These are phyloP conservation scores for Salix viminalis DNA, from an alignment of 345 rosid genomes.

Conservation along the genomic window DNA sequence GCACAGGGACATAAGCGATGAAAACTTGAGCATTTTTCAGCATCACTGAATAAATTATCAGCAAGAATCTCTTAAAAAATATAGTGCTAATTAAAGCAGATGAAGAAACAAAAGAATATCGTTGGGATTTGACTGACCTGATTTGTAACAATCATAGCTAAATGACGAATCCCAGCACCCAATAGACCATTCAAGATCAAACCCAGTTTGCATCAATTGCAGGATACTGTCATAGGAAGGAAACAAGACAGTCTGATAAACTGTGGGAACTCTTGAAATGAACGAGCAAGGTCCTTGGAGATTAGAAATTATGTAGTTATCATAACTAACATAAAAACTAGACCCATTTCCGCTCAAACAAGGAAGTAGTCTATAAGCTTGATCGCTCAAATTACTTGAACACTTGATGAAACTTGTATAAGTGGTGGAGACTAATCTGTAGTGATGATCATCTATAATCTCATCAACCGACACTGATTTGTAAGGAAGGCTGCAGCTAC, in stretches of 20 bases:
- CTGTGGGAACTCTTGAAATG: constrained; percentile 27
- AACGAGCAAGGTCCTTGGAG: constrained; percentile 28
- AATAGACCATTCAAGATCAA: constrained; percentile 40
- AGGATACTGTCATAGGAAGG: constrained; percentile 26
- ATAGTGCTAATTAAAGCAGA: not conserved
- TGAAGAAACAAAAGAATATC: not conserved
- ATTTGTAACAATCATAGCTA: constrained; percentile 10
- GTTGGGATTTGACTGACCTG: constrained; percentile 4
- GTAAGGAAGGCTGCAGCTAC: constrained; percentile 31
- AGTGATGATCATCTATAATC: constrained; percentile 8
- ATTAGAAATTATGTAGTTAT: not conserved
- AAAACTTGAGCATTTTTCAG: not conserved
- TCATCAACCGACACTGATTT: constrained; percentile 17
- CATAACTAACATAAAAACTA: constrained; percentile 27
- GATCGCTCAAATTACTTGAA: constrained; percentile 10
- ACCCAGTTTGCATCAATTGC: constrained; percentile 31
- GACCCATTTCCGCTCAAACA: constrained; percentile 24
- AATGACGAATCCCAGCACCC: constrained; percentile 34
- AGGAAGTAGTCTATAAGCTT: constrained; percentile 12
- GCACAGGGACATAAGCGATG: not conserved
- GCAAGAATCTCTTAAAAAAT: not conserved
- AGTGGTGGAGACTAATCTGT: not conserved
- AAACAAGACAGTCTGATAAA: constrained; percentile 13
- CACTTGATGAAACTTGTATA: constrained; percentile 31
- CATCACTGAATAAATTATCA: not conserved